Evolutionary conservation across 352 stramenopile genomes (phyloP).

Genomic region (Phytophthora rubi): DNA sequence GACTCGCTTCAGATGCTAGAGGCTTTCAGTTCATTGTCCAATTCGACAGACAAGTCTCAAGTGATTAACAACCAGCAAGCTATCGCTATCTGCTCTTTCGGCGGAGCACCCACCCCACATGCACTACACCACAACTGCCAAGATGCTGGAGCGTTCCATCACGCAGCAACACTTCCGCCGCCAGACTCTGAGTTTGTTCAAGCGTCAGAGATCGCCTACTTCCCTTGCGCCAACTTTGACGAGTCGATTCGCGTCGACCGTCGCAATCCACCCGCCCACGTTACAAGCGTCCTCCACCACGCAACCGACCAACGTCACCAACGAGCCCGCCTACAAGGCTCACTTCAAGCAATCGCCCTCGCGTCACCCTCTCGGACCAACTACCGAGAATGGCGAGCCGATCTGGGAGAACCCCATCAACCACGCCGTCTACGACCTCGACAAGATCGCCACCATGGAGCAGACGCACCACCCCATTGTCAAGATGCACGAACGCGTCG

Average conservation of each 20-base stretch:
- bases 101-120: not conserved
- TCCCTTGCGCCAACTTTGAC: not conserved
- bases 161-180: not conserved
- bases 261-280: not conserved
- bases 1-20: not conserved
- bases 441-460: constrained; percentile 42
- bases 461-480: constrained; percentile 45
- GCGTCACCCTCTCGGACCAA: not conserved
- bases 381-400: constrained; percentile 11
- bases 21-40: constrained; percentile 9
- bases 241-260: constrained; percentile 13
- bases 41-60: constrained; percentile 18
- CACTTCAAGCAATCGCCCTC: constrained; percentile 24
- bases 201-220: constrained; percentile 8
- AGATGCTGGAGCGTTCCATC: constrained; percentile 22
- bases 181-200: constrained; percentile 5
- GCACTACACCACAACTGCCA: constrained; percentile 17
- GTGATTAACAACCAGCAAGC: not conserved
- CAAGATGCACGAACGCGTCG: constrained; percentile 49
- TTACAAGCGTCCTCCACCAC: not conserved
- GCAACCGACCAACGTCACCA: constrained; percentile 12
- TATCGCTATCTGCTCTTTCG: not conserved
- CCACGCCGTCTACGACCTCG: constrained; percentile 48
- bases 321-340: constrained; percentile 14
- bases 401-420: constrained; percentile 54